A percentile compares a stretch with the other conserved stretches of the same genome.
These are phyloP conservation scores for Ustulina deusta DNA, from an alignment of 2,329 filamentous ascomycete species.

Conservation along the genomic window DNA sequence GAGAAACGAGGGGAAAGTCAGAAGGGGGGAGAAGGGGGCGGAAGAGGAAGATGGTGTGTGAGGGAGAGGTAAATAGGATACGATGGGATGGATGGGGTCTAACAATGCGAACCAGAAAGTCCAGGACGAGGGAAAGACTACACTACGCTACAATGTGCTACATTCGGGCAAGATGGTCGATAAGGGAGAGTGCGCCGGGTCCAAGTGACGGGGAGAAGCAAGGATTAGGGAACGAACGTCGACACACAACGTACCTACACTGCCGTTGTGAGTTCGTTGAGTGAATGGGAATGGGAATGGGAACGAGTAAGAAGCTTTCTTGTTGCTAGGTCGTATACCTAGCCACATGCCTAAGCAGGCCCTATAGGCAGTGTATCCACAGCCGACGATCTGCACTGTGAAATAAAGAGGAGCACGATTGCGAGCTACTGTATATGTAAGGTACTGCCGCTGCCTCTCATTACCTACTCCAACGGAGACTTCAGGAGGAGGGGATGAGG, in stretches of 20 bases:
- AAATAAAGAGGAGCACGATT: background rate
- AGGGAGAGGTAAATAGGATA: slow-evolving; percentile 28
- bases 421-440: no score
- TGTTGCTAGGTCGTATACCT: background rate
- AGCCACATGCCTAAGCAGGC: no score
- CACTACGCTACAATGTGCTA: slow-evolving; percentile 14
- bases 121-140: slow-evolving; percentile 37
- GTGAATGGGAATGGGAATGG: background rate
- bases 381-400: background rate
- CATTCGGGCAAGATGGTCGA: slow-evolving; percentile 32
- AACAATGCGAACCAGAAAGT: slow-evolving; percentile 19
- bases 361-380: no score
- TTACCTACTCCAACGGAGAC: slow-evolving; percentile 1
- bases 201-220: slow-evolving; percentile 24
- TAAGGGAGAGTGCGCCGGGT: slow-evolving; percentile 43
- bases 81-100: background rate
- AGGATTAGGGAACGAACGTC: slow-evolving; percentile 13
- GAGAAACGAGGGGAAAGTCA: slow-evolving; percentile 26
- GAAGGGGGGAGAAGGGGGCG: slow-evolving; percentile 38
- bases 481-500: background rate
- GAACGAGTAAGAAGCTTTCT: slow-evolving; percentile 2
- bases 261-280: background rate
- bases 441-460: background rate
- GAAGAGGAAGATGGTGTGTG: slow-evolving; percentile 34
- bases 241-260: background rate